A percentile compares a stretch with the other conserved stretches of the same genome.
Evolutionary conservation across 345 rosid genomes (phyloP).

Genomic region (Chamaenerion angustifolium): DNA sequence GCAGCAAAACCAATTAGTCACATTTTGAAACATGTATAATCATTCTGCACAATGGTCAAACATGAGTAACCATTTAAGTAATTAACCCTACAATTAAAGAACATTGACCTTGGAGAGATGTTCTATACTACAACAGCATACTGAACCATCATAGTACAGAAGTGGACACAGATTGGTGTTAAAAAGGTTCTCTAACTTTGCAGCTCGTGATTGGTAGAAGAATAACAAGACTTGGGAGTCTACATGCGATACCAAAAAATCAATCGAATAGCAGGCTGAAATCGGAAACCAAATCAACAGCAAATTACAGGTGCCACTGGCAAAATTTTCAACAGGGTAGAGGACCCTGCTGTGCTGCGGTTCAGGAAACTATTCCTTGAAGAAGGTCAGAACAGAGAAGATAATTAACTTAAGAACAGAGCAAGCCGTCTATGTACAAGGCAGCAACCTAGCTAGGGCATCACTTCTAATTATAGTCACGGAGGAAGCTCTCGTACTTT

Average conservation of each 20-base stretch:
- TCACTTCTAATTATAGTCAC: constrained; percentile 42
- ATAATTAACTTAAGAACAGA: constrained; percentile 3
- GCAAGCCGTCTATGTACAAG: constrained; percentile 22
- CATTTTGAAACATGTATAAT: too few relatives aligned
- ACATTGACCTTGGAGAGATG: too few relatives aligned
- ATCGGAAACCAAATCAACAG: not conserved
- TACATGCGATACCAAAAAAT: constrained; percentile 21
- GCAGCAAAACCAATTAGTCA: too few relatives aligned
- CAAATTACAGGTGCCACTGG: constrained; percentile 3
- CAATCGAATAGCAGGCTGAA: constrained; percentile 24
- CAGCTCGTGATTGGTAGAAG: too few relatives aligned
- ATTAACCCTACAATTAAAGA: too few relatives aligned
- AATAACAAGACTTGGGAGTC: too few relatives aligned
- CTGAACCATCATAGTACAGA: too few relatives aligned
- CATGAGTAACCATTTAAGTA: too few relatives aligned
- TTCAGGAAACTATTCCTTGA: constrained; percentile 8
- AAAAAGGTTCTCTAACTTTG: too few relatives aligned
- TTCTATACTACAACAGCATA: too few relatives aligned
- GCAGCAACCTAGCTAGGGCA: constrained; percentile 1
- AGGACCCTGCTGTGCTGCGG: constrained; percentile 18
- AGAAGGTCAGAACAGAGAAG: not conserved
- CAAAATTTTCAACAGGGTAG: constrained; percentile 32
- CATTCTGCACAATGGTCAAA: too few relatives aligned
- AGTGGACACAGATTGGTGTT: too few relatives aligned
- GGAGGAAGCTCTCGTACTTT: constrained; percentile 37